Evolutionary conservation across 2,329 filamentous ascomycete genomes (phyloP).

Genomic region (Amesomyces nigricolor): DNA sequence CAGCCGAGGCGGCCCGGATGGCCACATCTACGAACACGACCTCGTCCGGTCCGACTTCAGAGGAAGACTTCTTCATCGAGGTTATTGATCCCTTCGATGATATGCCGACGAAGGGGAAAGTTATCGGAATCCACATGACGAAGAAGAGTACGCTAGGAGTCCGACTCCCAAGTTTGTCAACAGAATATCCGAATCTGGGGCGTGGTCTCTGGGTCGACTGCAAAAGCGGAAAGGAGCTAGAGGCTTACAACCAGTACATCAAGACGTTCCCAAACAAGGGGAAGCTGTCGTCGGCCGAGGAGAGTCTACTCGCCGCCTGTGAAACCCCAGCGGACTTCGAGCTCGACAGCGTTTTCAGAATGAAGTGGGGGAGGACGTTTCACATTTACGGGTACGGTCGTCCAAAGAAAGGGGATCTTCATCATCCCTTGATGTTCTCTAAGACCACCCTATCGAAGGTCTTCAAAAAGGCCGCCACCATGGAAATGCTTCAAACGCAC

Average conservation of each 20-base stretch:
- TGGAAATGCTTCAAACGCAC: conserved; percentile 1
- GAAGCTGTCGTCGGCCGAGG: background rate
- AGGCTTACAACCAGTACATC: conserved; percentile 5
- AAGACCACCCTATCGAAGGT: conserved; percentile 2
- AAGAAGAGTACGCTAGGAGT: conserved; percentile 7
- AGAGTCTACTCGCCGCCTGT: background rate
- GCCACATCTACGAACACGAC: background rate
- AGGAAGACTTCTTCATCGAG: conserved; percentile 1
- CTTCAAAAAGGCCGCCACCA: conserved; percentile 1
- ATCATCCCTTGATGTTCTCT: conserved; percentile 3
- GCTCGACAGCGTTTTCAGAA: conserved; percentile 8
- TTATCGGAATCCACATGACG: conserved; percentile 6
- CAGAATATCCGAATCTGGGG: conserved; percentile 5
- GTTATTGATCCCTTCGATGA: conserved; percentile 5
- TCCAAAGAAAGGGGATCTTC: background rate
- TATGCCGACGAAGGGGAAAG: conserved; percentile 1
- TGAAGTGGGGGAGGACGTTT: conserved; percentile 6
- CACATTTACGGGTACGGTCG: conserved; percentile 4
- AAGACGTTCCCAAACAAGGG: conserved; percentile 2
- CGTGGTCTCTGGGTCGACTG: conserved; percentile 6
- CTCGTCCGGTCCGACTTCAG: conserved; percentile 1
- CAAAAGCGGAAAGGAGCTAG: conserved; percentile 5
- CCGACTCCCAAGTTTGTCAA: conserved; percentile 3
- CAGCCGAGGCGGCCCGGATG: background rate
- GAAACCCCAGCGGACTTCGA: conserved; percentile 1